Evolutionary conservation across 768 basidiomycete species (phyloP), one percentile per base, ranked within the genome.

Genomic region (Pisolithus orientalis): DNA sequence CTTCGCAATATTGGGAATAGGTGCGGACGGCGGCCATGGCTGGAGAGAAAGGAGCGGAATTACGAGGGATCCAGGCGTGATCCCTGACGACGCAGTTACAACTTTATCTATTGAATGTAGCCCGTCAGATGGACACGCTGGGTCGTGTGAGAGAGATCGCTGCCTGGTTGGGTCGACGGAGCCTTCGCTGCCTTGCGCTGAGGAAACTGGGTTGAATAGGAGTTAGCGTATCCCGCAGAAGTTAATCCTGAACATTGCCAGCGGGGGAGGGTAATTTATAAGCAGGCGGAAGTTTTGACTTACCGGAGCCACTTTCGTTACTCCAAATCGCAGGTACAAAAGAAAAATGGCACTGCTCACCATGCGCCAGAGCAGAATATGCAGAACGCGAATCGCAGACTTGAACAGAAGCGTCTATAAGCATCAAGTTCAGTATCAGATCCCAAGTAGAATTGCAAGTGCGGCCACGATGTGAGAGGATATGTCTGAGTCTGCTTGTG

Each of bases 321-420:
- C 28, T 53, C 61, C 61, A 57, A 38, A 55, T 25, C 17, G 39
- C 56, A 25, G 55, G 52, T 0, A 16, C 29, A 14, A 63, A 43
- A n/a, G 44, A 25, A 17, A 32, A 47, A 25, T 44, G 51, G 0
- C 24, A 13, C 21, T 32, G n/a, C 5, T 21, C 8, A 38, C 31
- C 38, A 44, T 52, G 27, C n/a, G n/a, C 1, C 3, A 37, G 31
- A 9, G 47, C 10, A 11, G 34, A 14, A 45, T 34, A 49, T 6
- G 51, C 48, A 4, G 37, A 5, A 17, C 43, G 44, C 32, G 53
- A 34, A 11, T 24, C 21, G 34, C n/a, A 51, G 24, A 53, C 53
- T 47, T 62, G 62, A 13, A 47, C 54, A 13, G 57, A 60, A 2
- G 21, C 46, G 10, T 56, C 53, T 13, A 42, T 44, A 17, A 54